Conservation (phyloP, 192 early-diverging fungal genomes). For the Lobosporangium transversale region DNA sequence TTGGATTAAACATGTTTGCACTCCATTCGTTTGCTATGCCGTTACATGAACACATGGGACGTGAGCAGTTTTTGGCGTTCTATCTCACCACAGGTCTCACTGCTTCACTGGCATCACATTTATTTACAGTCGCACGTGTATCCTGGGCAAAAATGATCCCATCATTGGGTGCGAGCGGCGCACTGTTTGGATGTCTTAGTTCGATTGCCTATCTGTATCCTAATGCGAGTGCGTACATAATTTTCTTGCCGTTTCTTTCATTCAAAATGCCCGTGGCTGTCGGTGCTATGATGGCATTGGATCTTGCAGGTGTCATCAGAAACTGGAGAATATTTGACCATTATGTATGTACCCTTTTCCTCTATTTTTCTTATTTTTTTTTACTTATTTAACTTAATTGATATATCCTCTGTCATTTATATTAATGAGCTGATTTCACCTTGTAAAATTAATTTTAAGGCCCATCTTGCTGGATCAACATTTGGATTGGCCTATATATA, state of each 20-base stretch:
- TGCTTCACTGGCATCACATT: constrained; percentile 74
- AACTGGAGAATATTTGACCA: constrained; percentile 85
- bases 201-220: constrained; percentile 68
- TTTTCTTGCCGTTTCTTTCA: constrained; percentile 67
- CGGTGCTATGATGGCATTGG: constrained; percentile 74
- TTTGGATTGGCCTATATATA: constrained; percentile 68
- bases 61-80: constrained; percentile 81
- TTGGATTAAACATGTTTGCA: constrained; percentile 84
- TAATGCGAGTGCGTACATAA: constrained; percentile 62
- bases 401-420: background rate
- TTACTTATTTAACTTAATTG: background rate
- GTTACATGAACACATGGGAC: constrained; percentile 63
- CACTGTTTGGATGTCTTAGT: constrained; percentile 77
- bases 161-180: constrained; percentile 86
- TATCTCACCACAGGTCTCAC: constrained; percentile 78
- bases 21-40: constrained; percentile 72
- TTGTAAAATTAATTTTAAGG: constrained; percentile 35
- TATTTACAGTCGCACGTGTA: constrained; percentile 56
- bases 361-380: too few relatives aligned
- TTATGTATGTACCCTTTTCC: constrained; percentile 74
- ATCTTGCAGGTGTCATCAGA: constrained; percentile 75
- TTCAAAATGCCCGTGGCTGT: constrained; percentile 71
- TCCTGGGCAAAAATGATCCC: constrained; percentile 61
- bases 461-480: constrained; percentile 73
- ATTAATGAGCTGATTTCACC: background rate